These are phyloP conservation scores for Lactarius tabidus DNA, from an alignment of 768 basidiomycete genomes.

Conservation along the genomic window DNA sequence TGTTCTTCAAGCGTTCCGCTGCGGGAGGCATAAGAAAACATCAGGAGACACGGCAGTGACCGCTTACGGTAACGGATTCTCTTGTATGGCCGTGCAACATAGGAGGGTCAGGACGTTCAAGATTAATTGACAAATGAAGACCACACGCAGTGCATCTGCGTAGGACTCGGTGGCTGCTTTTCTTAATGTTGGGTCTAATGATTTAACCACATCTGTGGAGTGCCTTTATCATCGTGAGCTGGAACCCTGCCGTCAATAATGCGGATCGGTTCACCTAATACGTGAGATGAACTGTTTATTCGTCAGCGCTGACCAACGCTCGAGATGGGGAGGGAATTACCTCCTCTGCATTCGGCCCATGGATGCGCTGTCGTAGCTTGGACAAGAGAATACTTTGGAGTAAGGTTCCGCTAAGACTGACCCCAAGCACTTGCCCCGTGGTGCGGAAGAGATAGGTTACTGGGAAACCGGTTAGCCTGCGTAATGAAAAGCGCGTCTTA, in stretches of 20 bases:
- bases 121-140: slow-evolving; percentile 76
- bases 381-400: slow-evolving; percentile 73
- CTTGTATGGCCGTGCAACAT: slow-evolving; percentile 70
- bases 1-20: slow-evolving; percentile 65
- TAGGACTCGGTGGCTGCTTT: slow-evolving; percentile 73
- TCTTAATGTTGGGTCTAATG: slow-evolving; percentile 50
- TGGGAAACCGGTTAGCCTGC: slow-evolving; percentile 32
- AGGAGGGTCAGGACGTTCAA: slow-evolving; percentile 65
- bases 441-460: slow-evolving; percentile 94
- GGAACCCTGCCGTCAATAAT: slow-evolving; percentile 12
- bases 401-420: slow-evolving; percentile 80
- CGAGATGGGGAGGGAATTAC: slow-evolving; percentile 36
- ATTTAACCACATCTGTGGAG: slow-evolving; percentile 67
- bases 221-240: slow-evolving; percentile 43
- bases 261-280: slow-evolving; percentile 48
- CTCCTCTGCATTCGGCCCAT: slow-evolving; percentile 67
- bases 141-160: slow-evolving; percentile 70
- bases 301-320: slow-evolving; percentile 14
- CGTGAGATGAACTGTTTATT: slow-evolving; percentile 60
- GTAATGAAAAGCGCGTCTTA: slow-evolving; percentile 22
- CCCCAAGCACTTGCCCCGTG: slow-evolving; percentile 93
- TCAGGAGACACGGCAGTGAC: neutral
- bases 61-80: slow-evolving; percentile 55
- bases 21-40: neutral
- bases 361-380: slow-evolving; percentile 70